A percentile compares a stretch with the other conserved stretches of the same genome.
These are phyloP conservation scores for Colletotrichum brevisporum DNA, from an alignment of 2,329 filamentous ascomycete genomes.

Conservation along the genomic window DNA sequence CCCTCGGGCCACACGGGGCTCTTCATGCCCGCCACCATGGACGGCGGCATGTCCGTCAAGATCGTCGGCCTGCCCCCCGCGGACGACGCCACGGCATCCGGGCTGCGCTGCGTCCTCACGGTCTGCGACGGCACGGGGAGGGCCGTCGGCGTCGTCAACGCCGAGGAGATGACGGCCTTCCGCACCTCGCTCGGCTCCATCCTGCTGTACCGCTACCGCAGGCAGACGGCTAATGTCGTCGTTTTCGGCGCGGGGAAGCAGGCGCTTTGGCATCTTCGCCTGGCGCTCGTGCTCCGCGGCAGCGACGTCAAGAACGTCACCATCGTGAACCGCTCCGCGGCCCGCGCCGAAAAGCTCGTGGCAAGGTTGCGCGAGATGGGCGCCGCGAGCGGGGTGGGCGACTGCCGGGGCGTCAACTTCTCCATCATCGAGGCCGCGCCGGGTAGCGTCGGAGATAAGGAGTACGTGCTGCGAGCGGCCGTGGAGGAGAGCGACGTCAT, in stretches of 20 bases:
- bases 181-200: constrained; percentile 70
- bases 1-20: constrained; percentile 74
- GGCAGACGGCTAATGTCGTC: constrained; percentile 44
- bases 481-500: constrained; percentile 47
- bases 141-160: constrained; percentile 75
- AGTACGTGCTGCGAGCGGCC: constrained; percentile 20
- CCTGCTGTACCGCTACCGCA: constrained; percentile 35
- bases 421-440: constrained; percentile 32
- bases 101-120: constrained; percentile 60
- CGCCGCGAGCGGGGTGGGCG: constrained; percentile 31
- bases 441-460: constrained; percentile 38
- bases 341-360: constrained; percentile 15
- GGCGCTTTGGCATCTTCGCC: constrained; percentile 76
- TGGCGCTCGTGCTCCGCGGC: constrained; percentile 69
- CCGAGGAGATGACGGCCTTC: constrained; percentile 78
- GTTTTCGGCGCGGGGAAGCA: constrained; percentile 44
- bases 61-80: constrained; percentile 62
- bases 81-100: constrained; percentile 25
- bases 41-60: constrained; percentile 73
- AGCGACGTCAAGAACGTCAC: constrained; percentile 47
- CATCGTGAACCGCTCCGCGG: constrained; percentile 50
- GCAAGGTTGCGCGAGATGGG: constrained; percentile 44
- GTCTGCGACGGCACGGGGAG: constrained; percentile 45
- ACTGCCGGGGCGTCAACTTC: constrained; percentile 23
- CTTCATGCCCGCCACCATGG: constrained; percentile 77